Conservation (phyloP, 345 rosid genomes). For the Ceriops decandra region DNA sequence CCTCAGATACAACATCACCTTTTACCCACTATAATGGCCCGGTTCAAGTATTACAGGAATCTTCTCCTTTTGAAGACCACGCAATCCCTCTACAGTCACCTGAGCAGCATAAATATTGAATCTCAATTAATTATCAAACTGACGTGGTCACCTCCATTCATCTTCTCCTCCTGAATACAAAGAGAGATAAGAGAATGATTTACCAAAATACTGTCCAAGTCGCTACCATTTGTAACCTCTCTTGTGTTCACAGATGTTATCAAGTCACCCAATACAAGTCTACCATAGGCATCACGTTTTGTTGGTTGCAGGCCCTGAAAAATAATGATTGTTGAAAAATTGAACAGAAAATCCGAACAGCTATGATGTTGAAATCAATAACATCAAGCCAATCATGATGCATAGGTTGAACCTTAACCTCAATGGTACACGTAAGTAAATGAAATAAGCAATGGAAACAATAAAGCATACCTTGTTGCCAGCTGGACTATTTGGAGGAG, state of each 20-base stretch:
- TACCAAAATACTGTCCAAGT: constrained; percentile 57
- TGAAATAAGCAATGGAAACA: constrained; percentile 1
- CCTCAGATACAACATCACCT: constrained; percentile 11
- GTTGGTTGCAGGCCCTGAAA: constrained; percentile 77
- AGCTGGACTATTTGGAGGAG: constrained; percentile 88
- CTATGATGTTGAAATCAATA: background rate
- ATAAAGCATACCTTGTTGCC: constrained; percentile 75
- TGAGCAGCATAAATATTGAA: constrained; percentile 23
- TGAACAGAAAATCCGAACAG: background rate
- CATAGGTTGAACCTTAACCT: background rate
- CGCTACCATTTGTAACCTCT: constrained; percentile 76
- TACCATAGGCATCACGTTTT: constrained; percentile 85
- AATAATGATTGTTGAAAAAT: constrained; percentile 7
- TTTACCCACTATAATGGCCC: constrained; percentile 32
- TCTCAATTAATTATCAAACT: background rate
- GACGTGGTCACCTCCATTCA: too few species aligned
- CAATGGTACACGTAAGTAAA: background rate
- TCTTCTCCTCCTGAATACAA: background rate
- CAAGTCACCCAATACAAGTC: constrained; percentile 86
- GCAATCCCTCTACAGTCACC: constrained; percentile 81
- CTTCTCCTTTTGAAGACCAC: constrained; percentile 90
- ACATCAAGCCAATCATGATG: constrained; percentile 5
- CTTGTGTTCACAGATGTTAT: constrained; percentile 78
- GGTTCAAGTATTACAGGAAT: constrained; percentile 83
- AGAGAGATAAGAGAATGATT: background rate